Evolutionary conservation across 345 rosid species (phyloP).

Genomic region (Draba incana): DNA sequence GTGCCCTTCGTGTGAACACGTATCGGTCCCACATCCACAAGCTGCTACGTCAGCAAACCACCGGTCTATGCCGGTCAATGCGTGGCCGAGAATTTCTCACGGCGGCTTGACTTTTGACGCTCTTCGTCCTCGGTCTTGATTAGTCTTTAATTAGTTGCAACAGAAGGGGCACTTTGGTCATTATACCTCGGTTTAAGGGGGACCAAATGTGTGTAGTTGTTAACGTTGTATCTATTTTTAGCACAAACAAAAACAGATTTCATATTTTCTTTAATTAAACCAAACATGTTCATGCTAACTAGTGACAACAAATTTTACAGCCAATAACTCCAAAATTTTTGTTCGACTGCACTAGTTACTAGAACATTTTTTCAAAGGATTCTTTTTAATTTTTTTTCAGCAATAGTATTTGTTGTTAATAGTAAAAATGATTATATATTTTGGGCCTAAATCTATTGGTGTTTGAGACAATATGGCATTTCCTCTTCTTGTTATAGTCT

Average conservation of each 20-base stretch:
- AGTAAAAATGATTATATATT: too few relatives aligned
- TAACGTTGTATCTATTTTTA: conserved; percentile 36
- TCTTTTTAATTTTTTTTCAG: too few relatives aligned
- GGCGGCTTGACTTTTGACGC: conserved; percentile 50
- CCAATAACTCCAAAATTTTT: not conserved
- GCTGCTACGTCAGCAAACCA: conserved; percentile 40
- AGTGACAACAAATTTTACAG: conserved; percentile 28
- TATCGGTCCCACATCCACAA: conserved; percentile 60
- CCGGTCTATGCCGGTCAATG: conserved; percentile 54
- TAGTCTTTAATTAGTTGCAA: conserved; percentile 18
- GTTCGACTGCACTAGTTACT: not conserved
- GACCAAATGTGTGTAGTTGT: conserved; percentile 32
- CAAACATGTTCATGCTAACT: conserved; percentile 22
- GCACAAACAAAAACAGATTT: conserved; percentile 11
- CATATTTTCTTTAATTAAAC: conserved; percentile 1
- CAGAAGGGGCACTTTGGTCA: conserved; percentile 34
- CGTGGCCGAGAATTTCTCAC: conserved; percentile 54
- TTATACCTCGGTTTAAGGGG: conserved; percentile 10
- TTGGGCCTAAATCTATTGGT: too few relatives aligned
- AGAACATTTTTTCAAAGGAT: too few relatives aligned
- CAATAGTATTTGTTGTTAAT: too few relatives aligned
- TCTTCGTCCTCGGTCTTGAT: conserved; percentile 54
- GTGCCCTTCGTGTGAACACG: conserved; percentile 98
- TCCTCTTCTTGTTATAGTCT: too few relatives aligned
- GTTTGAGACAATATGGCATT: too few relatives aligned